Evolutionary conservation across 1,284 basidiomycete species (phyloP), one percentile per base, ranked within the genome.

Genomic region (Volvariella volvacea): DNA sequence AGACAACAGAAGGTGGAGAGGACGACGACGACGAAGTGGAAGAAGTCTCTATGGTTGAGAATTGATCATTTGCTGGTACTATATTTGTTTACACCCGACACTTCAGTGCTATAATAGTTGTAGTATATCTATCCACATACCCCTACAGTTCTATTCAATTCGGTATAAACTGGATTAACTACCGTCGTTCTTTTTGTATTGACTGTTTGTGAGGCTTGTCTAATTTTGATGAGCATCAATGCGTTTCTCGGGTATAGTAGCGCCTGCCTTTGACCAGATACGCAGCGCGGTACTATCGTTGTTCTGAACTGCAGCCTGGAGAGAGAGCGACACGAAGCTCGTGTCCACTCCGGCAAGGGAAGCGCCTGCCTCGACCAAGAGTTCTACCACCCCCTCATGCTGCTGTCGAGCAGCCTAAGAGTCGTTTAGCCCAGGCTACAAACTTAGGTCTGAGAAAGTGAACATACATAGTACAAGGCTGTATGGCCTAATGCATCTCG

Each of bases 401-500:
- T 78, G 71, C 54, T 84, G 78, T 30, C 84, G 71, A 32, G 84
- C 83, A 45, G 87, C 83, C 83, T 88, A 51, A 9, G 39, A 36
- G 19, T 15, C 42, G 17, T 8, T 8, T 22, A 2, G 42, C 52
- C 16, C 14, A 25, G 25, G 8, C 25, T 17, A 30, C 28, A 16
- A 31, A 14, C 9, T 20, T n/a, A 44, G 45, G 6, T 6, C 16
- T 45, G 4, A 48, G 12, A 21, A 34, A 39, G 40, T n/a, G n/a
- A 34, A 58, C 78, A 52, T 52, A 83, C 86, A 62, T 89, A 86
- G 61, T 89, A 90, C 17, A 90, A 62, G 4, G 91, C 77, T 12
- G 91, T 92, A 55, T 93, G 91, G 1, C 88, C 89, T 33, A 88
- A 67, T 2, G 64, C 60, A 55, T 92, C 88, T 36, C 89, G 73